Base-by-base conservation (phyloP, 2,329 filamentous ascomycete species). In the Scleromitrula shiraiana region DNA sequence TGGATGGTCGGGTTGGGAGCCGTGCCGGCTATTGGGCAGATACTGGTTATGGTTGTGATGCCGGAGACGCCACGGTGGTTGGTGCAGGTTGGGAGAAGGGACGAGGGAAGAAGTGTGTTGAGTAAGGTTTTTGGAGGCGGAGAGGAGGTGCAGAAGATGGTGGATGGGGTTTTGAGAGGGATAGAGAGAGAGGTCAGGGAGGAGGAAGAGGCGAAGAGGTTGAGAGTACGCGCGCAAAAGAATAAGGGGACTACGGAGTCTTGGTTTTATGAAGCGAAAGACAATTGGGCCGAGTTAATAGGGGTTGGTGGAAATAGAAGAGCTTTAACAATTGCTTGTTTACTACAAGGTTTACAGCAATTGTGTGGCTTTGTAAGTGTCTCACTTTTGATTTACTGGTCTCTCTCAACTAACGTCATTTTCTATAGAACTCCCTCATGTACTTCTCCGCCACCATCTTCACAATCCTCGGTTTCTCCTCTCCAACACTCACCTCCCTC, bases 1-100 rank as follows among this genome's bases (percentile, higher is more conserved):
- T 94, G 86, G 82, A 90, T 95, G 78, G 89, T 96, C 0, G 90
- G 90, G 0, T 67, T 96, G 0, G 91, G 90, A 0, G 85, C 85
- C 7, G 53, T 84, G 22, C 91, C 91, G 0, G 90, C 89, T 0
- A 64, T 77, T 0, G 47, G 89, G 3, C 91, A 96, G 64, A 76
- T 79, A 5, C 63, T 73, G 0, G 68, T 94, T 46, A 68, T 96
- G 50, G 58, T 80, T 2, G 71, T 80, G 43, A 83, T 95, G 77
- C 89, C 89, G 0, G 91, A 97, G 67, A 94, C 87, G 10, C 91
- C 91, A 27, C 75, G 91, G 20, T 96, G 88, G 84, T 73, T 96
- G 19, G 82, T 95, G 17, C 83, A 82, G 62, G 78, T 75, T 3
- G 83, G 82, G 1, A 71, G 74, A 40, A 72, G 74, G 3, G 69